Evolutionary conservation across 352 stramenopile species (phyloP).

Genomic region (Globisporangium lucens): DNA sequence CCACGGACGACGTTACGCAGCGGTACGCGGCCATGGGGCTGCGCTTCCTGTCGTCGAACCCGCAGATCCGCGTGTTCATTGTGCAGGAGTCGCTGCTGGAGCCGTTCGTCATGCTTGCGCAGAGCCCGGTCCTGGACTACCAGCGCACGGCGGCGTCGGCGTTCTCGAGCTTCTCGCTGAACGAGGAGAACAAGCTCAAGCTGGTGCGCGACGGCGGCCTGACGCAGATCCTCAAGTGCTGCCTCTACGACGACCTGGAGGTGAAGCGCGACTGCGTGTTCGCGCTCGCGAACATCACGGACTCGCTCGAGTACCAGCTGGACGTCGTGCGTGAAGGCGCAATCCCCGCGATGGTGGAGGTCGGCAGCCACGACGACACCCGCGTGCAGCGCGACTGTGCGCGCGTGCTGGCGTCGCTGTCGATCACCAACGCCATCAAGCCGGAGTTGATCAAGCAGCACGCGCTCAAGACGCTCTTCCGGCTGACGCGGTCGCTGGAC

Average conservation of each 20-base stretch:
- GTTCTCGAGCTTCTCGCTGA: conserved; percentile 90
- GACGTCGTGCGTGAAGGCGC: conserved; percentile 89
- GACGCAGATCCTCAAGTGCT: conserved; percentile 88
- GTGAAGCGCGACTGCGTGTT: conserved; percentile 92
- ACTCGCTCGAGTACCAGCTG: conserved; percentile 86
- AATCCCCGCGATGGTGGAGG: conserved; percentile 73
- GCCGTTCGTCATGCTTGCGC: conserved; percentile 91
- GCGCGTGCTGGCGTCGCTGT: conserved; percentile 90
- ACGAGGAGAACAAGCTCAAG: conserved; percentile 93
- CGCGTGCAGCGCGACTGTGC: conserved; percentile 93
- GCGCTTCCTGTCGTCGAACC: conserved; percentile 92
- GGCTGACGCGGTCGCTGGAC: conserved; percentile 92
- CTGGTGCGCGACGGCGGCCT: conserved; percentile 92
- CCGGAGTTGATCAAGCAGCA: conserved; percentile 81
- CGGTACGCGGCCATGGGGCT: conserved; percentile 94
- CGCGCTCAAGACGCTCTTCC: conserved; percentile 88
- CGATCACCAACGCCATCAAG: conserved; percentile 82
- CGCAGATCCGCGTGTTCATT: conserved; percentile 91
- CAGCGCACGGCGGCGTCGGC: conserved; percentile 91
- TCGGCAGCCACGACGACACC: conserved; percentile 79
- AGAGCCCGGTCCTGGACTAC: conserved; percentile 89
- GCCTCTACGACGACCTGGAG: conserved; percentile 88
- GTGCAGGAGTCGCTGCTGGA: conserved; percentile 88
- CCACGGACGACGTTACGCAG: conserved; percentile 89
- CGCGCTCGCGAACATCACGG: conserved; percentile 92